Conservation (phyloP, 306 rosid species). For the Acmispon strigosus region DNA sequence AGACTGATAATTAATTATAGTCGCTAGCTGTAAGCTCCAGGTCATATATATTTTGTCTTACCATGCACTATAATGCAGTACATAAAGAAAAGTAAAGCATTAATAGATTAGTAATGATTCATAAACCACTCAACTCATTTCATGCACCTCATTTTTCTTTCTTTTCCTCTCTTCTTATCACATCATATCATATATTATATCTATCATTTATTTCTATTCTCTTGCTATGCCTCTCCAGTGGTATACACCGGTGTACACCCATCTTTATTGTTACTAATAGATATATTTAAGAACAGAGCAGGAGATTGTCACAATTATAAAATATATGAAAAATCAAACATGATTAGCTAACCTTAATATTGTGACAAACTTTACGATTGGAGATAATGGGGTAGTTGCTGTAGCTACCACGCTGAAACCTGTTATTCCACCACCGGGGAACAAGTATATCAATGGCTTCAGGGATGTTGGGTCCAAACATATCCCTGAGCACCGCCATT, state of each 20-base stretch:
- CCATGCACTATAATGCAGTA: neutral
- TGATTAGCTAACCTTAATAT: conserved; percentile 56
- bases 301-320: neutral
- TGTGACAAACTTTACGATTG: conserved; percentile 39
- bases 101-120: no score
- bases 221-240: no score
- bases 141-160: no score
- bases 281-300: neutral
- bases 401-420: conserved; percentile 94
- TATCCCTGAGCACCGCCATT: conserved; percentile 77
- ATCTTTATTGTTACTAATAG: no score
- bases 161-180: no score
- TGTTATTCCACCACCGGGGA: conserved; percentile 89
- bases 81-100: neutral
- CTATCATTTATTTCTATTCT: no score
- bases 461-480: conserved; percentile 81
- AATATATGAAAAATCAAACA: neutral
- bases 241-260: no score
- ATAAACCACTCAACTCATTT: no score
- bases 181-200: no score
- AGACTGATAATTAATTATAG: conserved; percentile 4
- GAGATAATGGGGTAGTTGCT: conserved; percentile 83
- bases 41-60: conserved; percentile 25
- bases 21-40: conserved; percentile 17
- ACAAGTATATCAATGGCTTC: conserved; percentile 77